Evolutionary conservation across 768 basidiomycete genomes (phyloP), one percentile per base, ranked within the genome.

Genomic region (Clitopilus passeckerianus): DNA sequence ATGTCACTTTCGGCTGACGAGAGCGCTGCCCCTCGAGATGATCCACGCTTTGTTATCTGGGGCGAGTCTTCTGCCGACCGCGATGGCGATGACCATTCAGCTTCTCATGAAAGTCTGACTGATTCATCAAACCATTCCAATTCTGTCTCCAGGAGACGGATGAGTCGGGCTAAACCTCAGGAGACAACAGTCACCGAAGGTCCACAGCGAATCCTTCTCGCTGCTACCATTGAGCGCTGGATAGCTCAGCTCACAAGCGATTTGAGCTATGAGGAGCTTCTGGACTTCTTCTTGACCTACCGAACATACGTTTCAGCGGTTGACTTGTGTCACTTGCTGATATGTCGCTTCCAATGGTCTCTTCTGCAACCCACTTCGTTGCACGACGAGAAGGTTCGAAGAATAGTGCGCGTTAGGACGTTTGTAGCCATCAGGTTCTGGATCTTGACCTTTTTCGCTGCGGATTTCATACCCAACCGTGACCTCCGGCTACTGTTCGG

Each of bases 41-140:
- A 97, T 64, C 93, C 94, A 15, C 83, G 93, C 0, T 95, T 95
- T 67, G 91, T 94, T 35, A 86, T 96, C 7, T 97, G 94, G 94
- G 93, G 91, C 24, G 84, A 86, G 64, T 73, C 79, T 12, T 63
- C 63, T 65, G 70, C 58, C 24, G 77, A 65, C 61, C 75, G 60
- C 57, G 69, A 74, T 23, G 57, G 61, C 37, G 75, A 75, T 37
- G 74, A 73, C 56, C 62, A 65, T 30, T 73, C 74, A 2, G 57
- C 65, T 7, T 74, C 75, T 16, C 67, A 74, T 43, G 72, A 74
- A 22, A 76, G 75, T 46, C 57, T 72, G 30, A 71, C 70, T 0
- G 74, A 75, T 50, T 62, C 69, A 0, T 71, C 74, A 6, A 63
- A 66, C 20, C 67, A 62, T 6, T 70, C 71, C 6, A 71, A 74